phyloP scores from a whole-genome alignment of 179 eudicot genomes.

The Corrigiola litoralis region DNA sequence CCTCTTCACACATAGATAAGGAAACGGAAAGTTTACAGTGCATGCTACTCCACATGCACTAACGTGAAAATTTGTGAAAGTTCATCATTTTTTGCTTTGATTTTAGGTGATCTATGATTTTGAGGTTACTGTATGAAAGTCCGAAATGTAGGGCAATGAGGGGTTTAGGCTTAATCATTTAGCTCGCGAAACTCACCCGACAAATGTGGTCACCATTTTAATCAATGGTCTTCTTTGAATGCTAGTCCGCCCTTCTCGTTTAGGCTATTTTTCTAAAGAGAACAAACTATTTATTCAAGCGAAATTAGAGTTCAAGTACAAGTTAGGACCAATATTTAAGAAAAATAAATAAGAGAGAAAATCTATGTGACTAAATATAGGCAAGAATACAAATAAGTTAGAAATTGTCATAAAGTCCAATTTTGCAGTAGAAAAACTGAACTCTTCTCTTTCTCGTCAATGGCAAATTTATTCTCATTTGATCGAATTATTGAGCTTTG shows the following conservation, averaged over 20 bases:
- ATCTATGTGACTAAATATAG: too few relatives aligned
- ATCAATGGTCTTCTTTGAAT: not conserved
- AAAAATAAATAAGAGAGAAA: too few relatives aligned
- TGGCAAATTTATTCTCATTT: too few relatives aligned
- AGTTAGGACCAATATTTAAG: too few relatives aligned
- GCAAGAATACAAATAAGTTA: too few relatives aligned
- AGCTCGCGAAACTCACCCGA: not conserved
- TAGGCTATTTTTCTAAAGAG: too few relatives aligned
- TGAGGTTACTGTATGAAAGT: not conserved
- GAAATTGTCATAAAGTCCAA: too few relatives aligned
- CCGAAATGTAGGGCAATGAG: not conserved
- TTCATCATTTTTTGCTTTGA: constrained; percentile 6
- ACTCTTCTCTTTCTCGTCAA: too few relatives aligned
- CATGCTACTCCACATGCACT: constrained; percentile 9
- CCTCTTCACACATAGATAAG: not conserved
- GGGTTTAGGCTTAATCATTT: constrained; percentile 4
- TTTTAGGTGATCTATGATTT: not conserved
- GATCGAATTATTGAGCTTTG: too few relatives aligned
- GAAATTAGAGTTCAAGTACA: too few relatives aligned
- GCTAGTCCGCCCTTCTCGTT: not conserved
- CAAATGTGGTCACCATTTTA: not conserved
- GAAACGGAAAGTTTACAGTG: not conserved
- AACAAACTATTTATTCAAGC: too few relatives aligned
- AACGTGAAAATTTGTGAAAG: not conserved
- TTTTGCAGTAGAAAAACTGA: too few relatives aligned